Conservation (phyloP, 192 early-diverging fungal species). For the Mortierella claussenii region DNA sequence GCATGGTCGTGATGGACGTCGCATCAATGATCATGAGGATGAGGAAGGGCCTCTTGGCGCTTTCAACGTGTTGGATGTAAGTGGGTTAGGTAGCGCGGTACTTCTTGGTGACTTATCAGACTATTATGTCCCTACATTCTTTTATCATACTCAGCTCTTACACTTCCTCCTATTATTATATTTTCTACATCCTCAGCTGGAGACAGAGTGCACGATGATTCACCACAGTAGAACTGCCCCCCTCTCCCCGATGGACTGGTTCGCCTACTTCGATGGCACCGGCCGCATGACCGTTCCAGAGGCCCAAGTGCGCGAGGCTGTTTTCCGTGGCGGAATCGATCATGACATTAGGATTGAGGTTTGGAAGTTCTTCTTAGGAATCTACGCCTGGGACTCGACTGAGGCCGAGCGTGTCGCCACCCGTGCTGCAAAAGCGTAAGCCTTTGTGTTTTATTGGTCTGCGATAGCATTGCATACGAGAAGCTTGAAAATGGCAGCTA, state of each 20-base stretch:
- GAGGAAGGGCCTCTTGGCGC: constrained; percentile 36
- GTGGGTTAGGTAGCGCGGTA: too few relatives aligned
- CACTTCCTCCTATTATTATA: too few relatives aligned
- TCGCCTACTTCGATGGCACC: constrained; percentile 70
- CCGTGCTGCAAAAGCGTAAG: constrained; percentile 61
- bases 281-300: constrained; percentile 62
- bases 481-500: too few relatives aligned
- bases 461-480: too few relatives aligned
- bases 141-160: too few relatives aligned
- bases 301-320: constrained; percentile 62
- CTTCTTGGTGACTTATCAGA: too few relatives aligned
- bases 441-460: background rate
- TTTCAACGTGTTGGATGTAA: constrained; percentile 50
- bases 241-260: constrained; percentile 75
- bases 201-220: constrained; percentile 57
- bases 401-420: constrained; percentile 75
- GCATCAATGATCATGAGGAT: constrained; percentile 36
- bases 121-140: background rate
- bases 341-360: constrained; percentile 82
- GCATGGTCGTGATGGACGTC: constrained; percentile 12
- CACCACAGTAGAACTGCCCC: constrained; percentile 62
- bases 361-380: constrained; percentile 89
- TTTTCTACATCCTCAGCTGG: constrained; percentile 34
- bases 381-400: constrained; percentile 88
- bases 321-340: constrained; percentile 85